Evolutionary conservation across 129 eudicot genomes (phyloP), one percentile per base, ranked within the genome.

Genomic region (Escallonia rubra): DNA sequence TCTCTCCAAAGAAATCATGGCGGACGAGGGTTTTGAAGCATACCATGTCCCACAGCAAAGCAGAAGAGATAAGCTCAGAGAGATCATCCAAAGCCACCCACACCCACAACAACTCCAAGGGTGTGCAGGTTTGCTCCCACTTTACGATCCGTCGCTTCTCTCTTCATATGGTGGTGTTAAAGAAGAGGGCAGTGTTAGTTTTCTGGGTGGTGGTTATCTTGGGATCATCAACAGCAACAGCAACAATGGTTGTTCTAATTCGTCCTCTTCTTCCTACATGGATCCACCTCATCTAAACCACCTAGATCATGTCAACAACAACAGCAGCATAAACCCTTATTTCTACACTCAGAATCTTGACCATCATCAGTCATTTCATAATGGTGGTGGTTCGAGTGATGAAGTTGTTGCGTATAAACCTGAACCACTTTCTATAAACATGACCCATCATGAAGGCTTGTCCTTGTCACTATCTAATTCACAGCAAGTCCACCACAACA

Each of bases 31-130:
- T 15, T 79, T 79, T 68, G 88, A 82, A 43, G 75, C 78, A 12
- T 86, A 77, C 48, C 93, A 86, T 60, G 88, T 86, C 62, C 89
- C 93, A 63, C 93, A 86, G 40, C 93, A 82, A 58, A 86, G 93
- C 84, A 61, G 93, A 68, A 74, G 89, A 65, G 93, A 82, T 61
- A 86, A 86, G 69, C 88, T 86, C 41, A 74, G 93, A 47, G 83
- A 76, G 34, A 46, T 14, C 49, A 16, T 40, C 54, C 60, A 14
- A 42, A 60, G 39, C 70, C 55, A 69, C 72, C 56, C 50, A 10
- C 53, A 61, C 65, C 45, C 61, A 16, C 70, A 69, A 10, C 61
- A 65, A 11, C 64, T 44, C 54, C 82, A 65, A 3, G 67, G 46
- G 16, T 70, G 62, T 63, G 67, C 80, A 14, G 57, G 65, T 66